Percentiles rank a stretch among this genome's conserved stretches.
Evolutionary conservation across 2,329 filamentous ascomycete species (phyloP).

Genomic region (Talaromyces amestolkiae): DNA sequence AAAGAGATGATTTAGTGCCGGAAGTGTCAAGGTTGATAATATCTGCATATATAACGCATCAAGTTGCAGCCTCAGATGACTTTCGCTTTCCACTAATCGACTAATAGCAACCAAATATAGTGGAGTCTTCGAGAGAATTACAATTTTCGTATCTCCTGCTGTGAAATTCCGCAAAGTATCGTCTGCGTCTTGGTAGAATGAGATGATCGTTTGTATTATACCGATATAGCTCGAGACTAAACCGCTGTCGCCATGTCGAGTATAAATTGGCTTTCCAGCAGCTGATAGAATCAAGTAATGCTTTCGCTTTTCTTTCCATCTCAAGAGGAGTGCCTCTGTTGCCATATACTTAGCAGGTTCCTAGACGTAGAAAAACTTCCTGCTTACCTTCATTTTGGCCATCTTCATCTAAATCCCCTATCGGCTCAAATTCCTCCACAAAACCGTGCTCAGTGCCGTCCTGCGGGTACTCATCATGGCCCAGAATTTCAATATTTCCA

Average conservation of each 20-base stretch:
- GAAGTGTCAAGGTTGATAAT: constrained; percentile 87
- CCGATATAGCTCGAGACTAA: constrained; percentile 93
- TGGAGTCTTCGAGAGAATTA: constrained; percentile 78
- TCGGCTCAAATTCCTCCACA: constrained; percentile 69
- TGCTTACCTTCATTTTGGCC: constrained; percentile 56
- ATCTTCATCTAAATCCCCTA: constrained; percentile 59
- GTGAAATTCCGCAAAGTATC: constrained; percentile 80
- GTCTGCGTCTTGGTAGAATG: constrained; percentile 81
- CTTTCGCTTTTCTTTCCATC: constrained; percentile 91
- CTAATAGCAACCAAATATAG: constrained; percentile 94
- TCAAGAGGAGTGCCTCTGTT: constrained; percentile 54
- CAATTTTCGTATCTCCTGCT: constrained; percentile 81
- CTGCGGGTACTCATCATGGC: constrained; percentile 35
- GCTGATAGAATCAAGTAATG: constrained; percentile 96
- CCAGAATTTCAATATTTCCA: constrained; percentile 34
- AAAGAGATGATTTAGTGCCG: constrained; percentile 82
- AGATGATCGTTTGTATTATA: constrained; percentile 94
- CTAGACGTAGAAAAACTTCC: neutral
- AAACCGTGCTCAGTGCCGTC: constrained; percentile 65
- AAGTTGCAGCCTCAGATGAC: constrained; percentile 80
- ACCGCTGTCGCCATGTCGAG: constrained; percentile 83
- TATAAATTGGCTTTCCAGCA: constrained; percentile 96
- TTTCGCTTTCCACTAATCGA: constrained; percentile 84
- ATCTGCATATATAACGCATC: constrained; percentile 98
- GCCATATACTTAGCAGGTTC: constrained; percentile 18